Evolutionary conservation across 2,329 filamentous ascomycete genomes (phyloP), one percentile per base, ranked within the genome.

Genomic region (Fusarium setosum): DNA sequence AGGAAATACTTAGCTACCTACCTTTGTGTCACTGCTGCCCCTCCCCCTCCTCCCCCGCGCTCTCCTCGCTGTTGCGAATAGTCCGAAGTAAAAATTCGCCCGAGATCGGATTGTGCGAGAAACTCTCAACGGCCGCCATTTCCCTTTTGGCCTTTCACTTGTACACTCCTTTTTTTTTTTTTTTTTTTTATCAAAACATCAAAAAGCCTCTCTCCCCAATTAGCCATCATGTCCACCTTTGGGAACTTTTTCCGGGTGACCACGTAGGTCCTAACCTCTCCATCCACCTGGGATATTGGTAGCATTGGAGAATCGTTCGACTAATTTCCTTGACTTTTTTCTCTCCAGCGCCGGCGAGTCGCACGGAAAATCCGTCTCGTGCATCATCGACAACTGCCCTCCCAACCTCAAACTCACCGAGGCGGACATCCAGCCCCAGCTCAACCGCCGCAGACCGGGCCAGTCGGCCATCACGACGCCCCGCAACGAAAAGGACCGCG

Each of bases 361-460:
- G 57, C 95, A 97, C 82, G 96, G 95, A 83, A 91, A 90, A 74
- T 95, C 92, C 29, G 94, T 98, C 73, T 94, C 94, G 75, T 96
- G 93, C 83, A 97, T 98, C 74, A 90, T 98, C 80, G 95, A 98
- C 77, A 94, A 94, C 72, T 92, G 89, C 75, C 96, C 95, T 32
- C 94, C 96, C 13, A 92, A 93, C 73, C 90, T 98, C 85, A 83
- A 90, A 73, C 88, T 98, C 77, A 91, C 88, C 64, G 94, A 97
- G 80, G 84, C 83, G 54, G 93, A 96, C 75, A 96, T 98, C 76
- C 95, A 99, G 81, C 94, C 94, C 47, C 94, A 97, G 81, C 92
- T 98, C 88, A 96, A 91, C 65, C 90, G 95, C 67, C 88, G 95
- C 62, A 88, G 95, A 61, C 95, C 95, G 6, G 95, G 95, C 41